Conservation (phyloP, 2,329 filamentous ascomycete genomes). For the Verticillium albo-atrum region DNA sequence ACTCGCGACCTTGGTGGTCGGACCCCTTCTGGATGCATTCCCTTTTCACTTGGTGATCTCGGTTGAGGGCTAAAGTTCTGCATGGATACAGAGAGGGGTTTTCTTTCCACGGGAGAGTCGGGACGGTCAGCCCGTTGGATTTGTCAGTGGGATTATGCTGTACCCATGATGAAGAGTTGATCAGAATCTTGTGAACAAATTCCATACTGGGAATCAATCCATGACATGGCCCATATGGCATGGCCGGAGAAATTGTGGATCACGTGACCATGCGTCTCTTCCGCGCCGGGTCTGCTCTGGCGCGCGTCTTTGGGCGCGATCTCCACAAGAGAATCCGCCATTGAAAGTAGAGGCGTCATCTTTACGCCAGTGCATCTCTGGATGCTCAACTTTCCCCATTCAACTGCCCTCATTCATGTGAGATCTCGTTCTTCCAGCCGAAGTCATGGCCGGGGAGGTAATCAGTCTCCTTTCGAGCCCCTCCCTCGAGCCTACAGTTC, state of each 20-base stretch:
- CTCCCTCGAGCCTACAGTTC: slow-evolving; percentile 1
- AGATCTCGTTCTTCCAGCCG: not conserved
- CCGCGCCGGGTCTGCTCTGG: not conserved
- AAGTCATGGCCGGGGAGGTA: slow-evolving; percentile 27
- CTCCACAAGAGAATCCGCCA: not conserved
- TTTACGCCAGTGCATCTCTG: not conserved
- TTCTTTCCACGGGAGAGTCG: not conserved
- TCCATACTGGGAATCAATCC: too few relatives aligned
- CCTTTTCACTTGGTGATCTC: not conserved
- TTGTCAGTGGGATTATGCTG: not conserved
- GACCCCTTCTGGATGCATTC: not conserved
- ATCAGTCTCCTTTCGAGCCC: slow-evolving; percentile 30
- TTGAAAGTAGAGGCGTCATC: not conserved
- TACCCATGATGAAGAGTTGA: not conserved
- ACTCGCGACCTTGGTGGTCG: not conserved
- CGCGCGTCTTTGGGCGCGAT: not conserved
- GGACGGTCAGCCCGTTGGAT: not conserved
- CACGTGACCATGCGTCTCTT: not conserved
- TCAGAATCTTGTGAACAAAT: too few relatives aligned
- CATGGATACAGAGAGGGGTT: not conserved
- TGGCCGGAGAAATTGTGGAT: not conserved
- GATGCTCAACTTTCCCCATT: not conserved
- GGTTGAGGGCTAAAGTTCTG: not conserved
- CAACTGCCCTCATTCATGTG: not conserved
- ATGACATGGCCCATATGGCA: too few relatives aligned